These are phyloP conservation scores for Sporothrix humicola DNA, from an alignment of 2,329 filamentous ascomycete species.

Conservation along the genomic window DNA sequence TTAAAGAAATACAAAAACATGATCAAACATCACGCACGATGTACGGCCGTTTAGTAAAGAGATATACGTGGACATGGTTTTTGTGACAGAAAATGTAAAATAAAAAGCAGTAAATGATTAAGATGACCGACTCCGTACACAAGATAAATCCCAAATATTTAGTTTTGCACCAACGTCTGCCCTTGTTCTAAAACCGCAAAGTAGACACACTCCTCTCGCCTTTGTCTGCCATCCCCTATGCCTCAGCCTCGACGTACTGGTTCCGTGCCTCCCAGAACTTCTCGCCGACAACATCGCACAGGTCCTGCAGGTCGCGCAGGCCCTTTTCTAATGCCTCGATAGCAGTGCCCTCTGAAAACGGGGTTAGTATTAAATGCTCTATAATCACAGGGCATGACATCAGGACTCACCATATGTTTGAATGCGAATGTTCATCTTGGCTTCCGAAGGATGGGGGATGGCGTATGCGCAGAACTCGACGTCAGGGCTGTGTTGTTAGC, in stretches of 20 bases:
- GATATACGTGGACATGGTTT: no score
- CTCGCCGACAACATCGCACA: slow-evolving; percentile 92
- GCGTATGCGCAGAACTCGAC: slow-evolving; percentile 99
- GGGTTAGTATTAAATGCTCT: neutral
- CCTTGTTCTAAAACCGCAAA: slow-evolving; percentile 1
- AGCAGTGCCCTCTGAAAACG: slow-evolving; percentile 76
- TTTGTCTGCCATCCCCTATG: neutral
- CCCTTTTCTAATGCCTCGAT: slow-evolving; percentile 90
- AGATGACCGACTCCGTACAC: slow-evolving; percentile 19
- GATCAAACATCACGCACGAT: no score
- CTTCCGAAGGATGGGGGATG: slow-evolving; percentile 94
- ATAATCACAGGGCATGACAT: neutral
- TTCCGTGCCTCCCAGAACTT: slow-evolving; percentile 78
- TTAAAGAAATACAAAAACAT: slow-evolving; percentile 12
- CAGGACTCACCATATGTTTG: slow-evolving; percentile 81
- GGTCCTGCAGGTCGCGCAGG: slow-evolving; percentile 82
- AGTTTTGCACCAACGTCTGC: neutral
- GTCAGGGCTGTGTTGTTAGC: slow-evolving; percentile 68
- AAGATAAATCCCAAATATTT: slow-evolving; percentile 1
- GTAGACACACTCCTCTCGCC: neutral
- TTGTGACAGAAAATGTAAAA: neutral
- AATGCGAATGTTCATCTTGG: slow-evolving; percentile 96
- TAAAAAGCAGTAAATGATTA: neutral
- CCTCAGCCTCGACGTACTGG: slow-evolving; percentile 51
- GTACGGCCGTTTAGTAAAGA: no score